These are phyloP conservation scores for Pleoardoris graminearum DNA, from an alignment of 2,329 filamentous ascomycete genomes.

Conservation along the genomic window DNA sequence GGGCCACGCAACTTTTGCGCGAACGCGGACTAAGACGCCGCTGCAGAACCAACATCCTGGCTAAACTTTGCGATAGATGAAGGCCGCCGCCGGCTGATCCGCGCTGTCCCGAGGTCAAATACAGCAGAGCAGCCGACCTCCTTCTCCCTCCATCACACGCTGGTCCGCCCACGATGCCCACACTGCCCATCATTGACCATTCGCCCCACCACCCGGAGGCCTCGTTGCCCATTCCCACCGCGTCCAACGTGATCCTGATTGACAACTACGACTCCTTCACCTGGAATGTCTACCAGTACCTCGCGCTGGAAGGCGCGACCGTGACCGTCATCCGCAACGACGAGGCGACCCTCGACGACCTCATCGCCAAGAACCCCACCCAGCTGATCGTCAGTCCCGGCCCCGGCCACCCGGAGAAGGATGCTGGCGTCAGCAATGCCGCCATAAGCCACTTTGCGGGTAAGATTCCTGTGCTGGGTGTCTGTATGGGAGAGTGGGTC, in stretches of 20 bases:
- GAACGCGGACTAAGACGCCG: conserved; percentile 10
- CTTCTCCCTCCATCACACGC: neutral
- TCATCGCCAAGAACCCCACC: conserved; percentile 82
- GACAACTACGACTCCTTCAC: conserved; percentile 99
- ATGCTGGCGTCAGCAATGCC: conserved; percentile 91
- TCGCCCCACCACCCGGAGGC: conserved; percentile 83
- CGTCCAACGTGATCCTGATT: conserved; percentile 90
- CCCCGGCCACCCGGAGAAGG: conserved; percentile 86
- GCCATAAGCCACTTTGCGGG: conserved; percentile 90
- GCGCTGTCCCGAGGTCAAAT: neutral
- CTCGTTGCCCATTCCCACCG: conserved; percentile 71
- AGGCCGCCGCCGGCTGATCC: conserved; percentile 9
- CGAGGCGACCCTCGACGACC: conserved; percentile 80
- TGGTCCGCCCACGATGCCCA: conserved; percentile 42
- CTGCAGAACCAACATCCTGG: neutral
- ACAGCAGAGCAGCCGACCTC: neutral
- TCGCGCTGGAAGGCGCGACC: conserved; percentile 90
- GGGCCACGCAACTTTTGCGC: conserved; percentile 3
- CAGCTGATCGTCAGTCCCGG: conserved; percentile 95
- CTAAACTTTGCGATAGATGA: neutral
- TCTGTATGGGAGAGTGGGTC: conserved; percentile 93
- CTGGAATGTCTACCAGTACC: conserved; percentile 99
- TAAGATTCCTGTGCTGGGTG: conserved; percentile 94
- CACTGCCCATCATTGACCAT: conserved; percentile 68
- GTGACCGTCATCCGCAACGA: conserved; percentile 93